These are phyloP conservation scores for Mycena vulgaris DNA, from an alignment of 768 basidiomycete genomes.

Conservation along the genomic window DNA sequence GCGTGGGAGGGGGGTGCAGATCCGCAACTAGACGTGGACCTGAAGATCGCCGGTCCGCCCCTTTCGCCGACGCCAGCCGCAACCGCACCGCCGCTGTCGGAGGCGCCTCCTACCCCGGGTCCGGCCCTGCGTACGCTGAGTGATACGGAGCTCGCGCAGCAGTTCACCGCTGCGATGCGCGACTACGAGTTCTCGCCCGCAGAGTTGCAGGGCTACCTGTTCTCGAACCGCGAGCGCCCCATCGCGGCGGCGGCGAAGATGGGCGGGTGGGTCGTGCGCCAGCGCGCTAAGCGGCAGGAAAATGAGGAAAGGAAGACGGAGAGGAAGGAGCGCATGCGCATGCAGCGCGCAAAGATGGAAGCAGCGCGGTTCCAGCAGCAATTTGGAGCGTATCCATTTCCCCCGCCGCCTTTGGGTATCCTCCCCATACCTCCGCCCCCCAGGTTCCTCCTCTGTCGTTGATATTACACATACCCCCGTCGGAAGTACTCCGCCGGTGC, in stretches of 20 bases:
- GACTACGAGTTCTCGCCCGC: constrained; percentile 69
- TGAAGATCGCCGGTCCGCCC: neutral
- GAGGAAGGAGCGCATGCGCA: constrained; percentile 30
- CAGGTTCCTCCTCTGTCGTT: neutral
- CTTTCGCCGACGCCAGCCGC: neutral
- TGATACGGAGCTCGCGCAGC: constrained; percentile 46
- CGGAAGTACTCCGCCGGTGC: too few species aligned
- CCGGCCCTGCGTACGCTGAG: neutral
- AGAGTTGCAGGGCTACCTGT: constrained; percentile 73
- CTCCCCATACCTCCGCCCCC: constrained; percentile 4
- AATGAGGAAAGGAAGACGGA: constrained; percentile 25
- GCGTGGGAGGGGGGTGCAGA: neutral
- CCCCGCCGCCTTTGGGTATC: neutral
- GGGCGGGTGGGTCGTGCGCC: constrained; percentile 61
- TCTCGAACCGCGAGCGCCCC: constrained; percentile 60
- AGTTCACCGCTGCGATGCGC: constrained; percentile 63
- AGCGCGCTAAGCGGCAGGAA: constrained; percentile 30
- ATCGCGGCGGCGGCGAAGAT: constrained; percentile 50
- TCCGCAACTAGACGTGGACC: neutral
- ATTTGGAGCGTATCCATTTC: constrained; percentile 24
- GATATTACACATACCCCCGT: too few species aligned
- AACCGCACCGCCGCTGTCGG: too few species aligned
- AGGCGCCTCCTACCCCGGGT: neutral
- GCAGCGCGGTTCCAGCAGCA: constrained; percentile 28
- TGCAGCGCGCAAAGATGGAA: constrained; percentile 28